A percentile compares a stretch with the other conserved stretches of the same genome.
These are phyloP conservation scores for Mycena citricolor DNA, from an alignment of 1,284 basidiomycete genomes.

Conservation along the genomic window DNA sequence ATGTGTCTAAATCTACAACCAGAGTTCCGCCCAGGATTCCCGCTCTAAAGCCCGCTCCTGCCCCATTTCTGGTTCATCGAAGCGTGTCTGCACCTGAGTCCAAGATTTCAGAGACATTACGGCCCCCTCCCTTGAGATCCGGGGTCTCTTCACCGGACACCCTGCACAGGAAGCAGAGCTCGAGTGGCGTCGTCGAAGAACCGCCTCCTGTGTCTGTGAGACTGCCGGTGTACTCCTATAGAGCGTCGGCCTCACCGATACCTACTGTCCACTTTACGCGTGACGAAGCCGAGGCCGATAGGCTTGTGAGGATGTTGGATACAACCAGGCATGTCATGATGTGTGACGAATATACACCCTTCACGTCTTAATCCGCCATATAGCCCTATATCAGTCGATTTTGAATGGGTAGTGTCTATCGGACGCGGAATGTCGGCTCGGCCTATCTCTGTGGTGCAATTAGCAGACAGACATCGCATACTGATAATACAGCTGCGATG, in stretches of 20 bases:
- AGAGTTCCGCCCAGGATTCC: too few relatives aligned
- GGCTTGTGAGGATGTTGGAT: conserved; percentile 13
- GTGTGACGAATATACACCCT: neutral
- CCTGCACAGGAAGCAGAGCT: too few relatives aligned
- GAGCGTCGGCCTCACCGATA: neutral
- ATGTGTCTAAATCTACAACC: too few relatives aligned
- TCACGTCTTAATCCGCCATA: neutral
- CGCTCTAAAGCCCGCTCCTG: too few relatives aligned
- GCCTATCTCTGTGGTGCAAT: conserved; percentile 17
- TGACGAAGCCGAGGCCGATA: conserved; percentile 14
- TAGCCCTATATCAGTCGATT: conserved; percentile 18
- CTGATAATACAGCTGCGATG: conserved; percentile 17
- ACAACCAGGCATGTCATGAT: conserved; percentile 12
- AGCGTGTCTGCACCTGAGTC: too few relatives aligned
- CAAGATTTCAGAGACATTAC: too few relatives aligned
- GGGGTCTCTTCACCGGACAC: too few relatives aligned
- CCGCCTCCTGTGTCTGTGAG: too few relatives aligned
- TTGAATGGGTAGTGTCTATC: conserved; percentile 17
- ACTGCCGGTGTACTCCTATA: conserved; percentile 18
- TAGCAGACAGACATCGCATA: conserved; percentile 17
- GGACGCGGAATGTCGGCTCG: conserved; percentile 2
- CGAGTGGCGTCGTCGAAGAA: too few relatives aligned
- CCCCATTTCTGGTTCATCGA: too few relatives aligned
- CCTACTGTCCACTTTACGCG: conserved; percentile 14
- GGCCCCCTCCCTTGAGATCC: too few relatives aligned